Evolutionary conservation across 495 filamentous ascomycete genomes (phyloP).

Genomic region (Cercophora newfieldiana): DNA sequence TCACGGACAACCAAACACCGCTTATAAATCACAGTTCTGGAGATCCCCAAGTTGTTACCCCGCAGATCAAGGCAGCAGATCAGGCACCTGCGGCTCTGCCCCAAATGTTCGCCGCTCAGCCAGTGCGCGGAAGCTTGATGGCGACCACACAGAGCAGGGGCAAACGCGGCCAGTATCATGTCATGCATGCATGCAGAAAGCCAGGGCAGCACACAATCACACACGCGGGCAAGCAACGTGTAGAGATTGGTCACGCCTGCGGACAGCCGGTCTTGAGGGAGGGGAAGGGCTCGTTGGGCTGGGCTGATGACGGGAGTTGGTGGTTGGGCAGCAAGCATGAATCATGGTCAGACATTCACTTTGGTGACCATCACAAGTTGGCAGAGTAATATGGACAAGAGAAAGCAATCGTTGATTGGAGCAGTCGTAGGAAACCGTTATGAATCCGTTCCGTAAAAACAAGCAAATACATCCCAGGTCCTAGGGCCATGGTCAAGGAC

Average conservation of each 20-base stretch:
- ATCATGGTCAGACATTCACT: not conserved
- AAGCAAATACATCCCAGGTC: conserved; percentile 18
- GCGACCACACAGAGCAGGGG: not conserved
- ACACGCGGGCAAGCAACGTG: not conserved
- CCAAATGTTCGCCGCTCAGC: too few relatives aligned
- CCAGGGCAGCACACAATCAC: not conserved
- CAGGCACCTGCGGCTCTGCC: not conserved
- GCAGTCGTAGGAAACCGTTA: not conserved
- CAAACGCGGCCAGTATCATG: not conserved
- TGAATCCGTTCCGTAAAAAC: conserved; percentile 3
- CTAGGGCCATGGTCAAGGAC: conserved; percentile 2
- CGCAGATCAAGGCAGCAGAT: not conserved
- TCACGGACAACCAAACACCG: too few relatives aligned
- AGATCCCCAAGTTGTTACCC: too few relatives aligned
- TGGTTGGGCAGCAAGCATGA: not conserved
- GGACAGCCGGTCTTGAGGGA: not conserved
- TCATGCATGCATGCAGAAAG: not conserved
- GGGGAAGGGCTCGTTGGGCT: not conserved
- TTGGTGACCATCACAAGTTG: not conserved
- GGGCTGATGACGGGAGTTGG: not conserved
- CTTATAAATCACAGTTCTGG: too few relatives aligned
- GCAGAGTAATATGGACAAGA: not conserved
- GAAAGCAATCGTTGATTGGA: not conserved
- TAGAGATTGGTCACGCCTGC: not conserved
- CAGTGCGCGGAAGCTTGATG: not conserved